Evolutionary conservation across 352 stramenopile species (phyloP).

Genomic region (Phytophthora pisi): DNA sequence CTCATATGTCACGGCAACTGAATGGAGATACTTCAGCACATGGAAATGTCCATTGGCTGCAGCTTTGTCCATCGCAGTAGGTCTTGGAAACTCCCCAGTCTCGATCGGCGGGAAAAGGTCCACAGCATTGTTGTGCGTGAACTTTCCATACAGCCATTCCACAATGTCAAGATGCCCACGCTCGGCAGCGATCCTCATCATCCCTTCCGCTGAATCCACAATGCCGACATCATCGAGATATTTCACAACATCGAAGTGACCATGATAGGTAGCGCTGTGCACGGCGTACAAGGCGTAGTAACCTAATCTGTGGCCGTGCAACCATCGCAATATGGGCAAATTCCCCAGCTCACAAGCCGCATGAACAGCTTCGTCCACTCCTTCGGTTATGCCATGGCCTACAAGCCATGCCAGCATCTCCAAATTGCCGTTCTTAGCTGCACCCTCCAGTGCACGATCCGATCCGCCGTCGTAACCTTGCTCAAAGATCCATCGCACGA

Average conservation of each 20-base stretch:
- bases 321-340: conserved; percentile 10
- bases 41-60: not conserved
- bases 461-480: not conserved
- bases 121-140: not conserved
- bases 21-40: conserved; percentile 1
- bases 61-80: not conserved
- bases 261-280: conserved; percentile 1
- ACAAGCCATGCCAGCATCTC: conserved; percentile 18
- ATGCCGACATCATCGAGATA: conserved; percentile 8
- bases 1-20: not conserved
- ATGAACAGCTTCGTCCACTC: conserved; percentile 2
- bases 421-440: conserved; percentile 13
- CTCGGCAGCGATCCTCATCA: not conserved
- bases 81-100: not conserved
- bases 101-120: not conserved
- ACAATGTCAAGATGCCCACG: not conserved
- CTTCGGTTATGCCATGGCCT: conserved; percentile 7
- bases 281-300: conserved; percentile 14
- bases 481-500: conserved; percentile 17
- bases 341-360: conserved; percentile 5
- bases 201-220: not conserved
- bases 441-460: conserved; percentile 6
- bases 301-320: not conserved
- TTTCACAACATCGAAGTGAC: conserved; percentile 16
- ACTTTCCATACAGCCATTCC: conserved; percentile 1